Conservation (phyloP, 805 yeast species). For the Metschnikowia arizonensis region DNA sequence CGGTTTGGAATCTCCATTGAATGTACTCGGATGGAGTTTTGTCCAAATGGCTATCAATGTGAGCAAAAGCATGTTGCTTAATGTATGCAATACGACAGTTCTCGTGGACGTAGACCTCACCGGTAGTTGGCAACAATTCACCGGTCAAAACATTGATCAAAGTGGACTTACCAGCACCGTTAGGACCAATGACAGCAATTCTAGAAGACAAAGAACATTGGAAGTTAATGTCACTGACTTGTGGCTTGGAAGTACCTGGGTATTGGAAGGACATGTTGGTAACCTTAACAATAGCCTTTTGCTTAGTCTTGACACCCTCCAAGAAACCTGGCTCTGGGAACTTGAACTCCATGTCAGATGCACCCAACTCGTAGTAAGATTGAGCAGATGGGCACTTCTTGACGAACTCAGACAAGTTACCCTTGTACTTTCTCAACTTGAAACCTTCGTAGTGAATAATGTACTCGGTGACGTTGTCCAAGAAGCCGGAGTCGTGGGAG, state of each 20-base stretch:
- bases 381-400: conserved; percentile 98
- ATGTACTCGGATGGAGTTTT: conserved; percentile 99
- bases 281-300: conserved; percentile 99
- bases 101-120: conserved; percentile 99
- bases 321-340: conserved; percentile 99
- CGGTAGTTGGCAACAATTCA: conserved; percentile 95
- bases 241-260: conserved; percentile 98
- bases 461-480: conserved; percentile 95
- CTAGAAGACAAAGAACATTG: conserved; percentile 99
- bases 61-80: conserved; percentile 99
- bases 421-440: conserved; percentile 99
- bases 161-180: conserved; percentile 99
- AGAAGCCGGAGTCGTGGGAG: conserved; percentile 99
- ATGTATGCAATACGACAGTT: conserved; percentile 99
- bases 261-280: conserved; percentile 97
- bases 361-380: conserved; percentile 97
- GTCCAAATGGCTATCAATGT: conserved; percentile 97
- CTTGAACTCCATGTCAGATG: conserved; percentile 91
- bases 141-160: conserved; percentile 98
- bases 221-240: conserved; percentile 86
- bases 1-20: conserved; percentile 99
- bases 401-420: conserved; percentile 98
- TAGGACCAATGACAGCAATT: conserved; percentile 99
- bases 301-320: conserved; percentile 99
- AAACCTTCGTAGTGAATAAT: conserved; percentile 99